phyloP scores from a whole-genome alignment of 2,329 filamentous ascomycete species.

The Lecanicillium sp. region DNA sequence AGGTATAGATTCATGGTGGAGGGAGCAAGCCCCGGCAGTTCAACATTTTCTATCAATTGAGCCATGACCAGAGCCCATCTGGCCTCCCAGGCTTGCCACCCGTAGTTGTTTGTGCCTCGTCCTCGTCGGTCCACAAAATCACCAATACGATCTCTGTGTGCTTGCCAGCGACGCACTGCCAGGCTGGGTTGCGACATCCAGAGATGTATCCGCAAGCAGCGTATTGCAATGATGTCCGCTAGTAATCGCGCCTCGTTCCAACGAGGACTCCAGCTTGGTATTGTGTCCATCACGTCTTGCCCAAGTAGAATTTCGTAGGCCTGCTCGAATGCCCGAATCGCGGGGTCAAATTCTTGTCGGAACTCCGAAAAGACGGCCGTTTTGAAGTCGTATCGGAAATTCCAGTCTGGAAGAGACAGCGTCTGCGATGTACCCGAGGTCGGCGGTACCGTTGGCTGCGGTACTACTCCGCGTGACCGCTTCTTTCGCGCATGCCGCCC shows the following conservation, averaged over 20 bases:
- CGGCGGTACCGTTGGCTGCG: constrained; percentile 75
- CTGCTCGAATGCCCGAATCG: constrained; percentile 77
- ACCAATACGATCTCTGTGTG: constrained; percentile 66
- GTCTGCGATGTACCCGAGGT: constrained; percentile 80
- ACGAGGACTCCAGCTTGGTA: constrained; percentile 81
- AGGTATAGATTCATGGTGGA: constrained; percentile 42
- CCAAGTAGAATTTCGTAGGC: constrained; percentile 80
- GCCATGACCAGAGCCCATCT: constrained; percentile 62
- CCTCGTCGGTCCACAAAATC: constrained; percentile 78
- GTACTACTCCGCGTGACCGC: constrained; percentile 69
- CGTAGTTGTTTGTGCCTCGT: constrained; percentile 81
- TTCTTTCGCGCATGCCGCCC: constrained; percentile 91
- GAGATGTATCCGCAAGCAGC: constrained; percentile 74
- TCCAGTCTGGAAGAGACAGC: constrained; percentile 82
- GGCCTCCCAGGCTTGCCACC: constrained; percentile 90
- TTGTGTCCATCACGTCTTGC: constrained; percentile 77
- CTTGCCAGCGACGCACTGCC: constrained; percentile 74
- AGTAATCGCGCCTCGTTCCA: constrained; percentile 92
- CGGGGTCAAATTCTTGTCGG: constrained; percentile 84
- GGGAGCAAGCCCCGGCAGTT: constrained; percentile 44
- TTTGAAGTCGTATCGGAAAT: constrained; percentile 92
- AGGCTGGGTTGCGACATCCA: constrained; percentile 74
- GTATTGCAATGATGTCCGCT: constrained; percentile 73
- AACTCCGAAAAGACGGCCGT: constrained; percentile 87
- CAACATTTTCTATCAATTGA: constrained; percentile 49